These are phyloP conservation scores for Oryza australiensis DNA, from an alignment of 176 grass and related monocot genomes.

Conservation along the genomic window DNA sequence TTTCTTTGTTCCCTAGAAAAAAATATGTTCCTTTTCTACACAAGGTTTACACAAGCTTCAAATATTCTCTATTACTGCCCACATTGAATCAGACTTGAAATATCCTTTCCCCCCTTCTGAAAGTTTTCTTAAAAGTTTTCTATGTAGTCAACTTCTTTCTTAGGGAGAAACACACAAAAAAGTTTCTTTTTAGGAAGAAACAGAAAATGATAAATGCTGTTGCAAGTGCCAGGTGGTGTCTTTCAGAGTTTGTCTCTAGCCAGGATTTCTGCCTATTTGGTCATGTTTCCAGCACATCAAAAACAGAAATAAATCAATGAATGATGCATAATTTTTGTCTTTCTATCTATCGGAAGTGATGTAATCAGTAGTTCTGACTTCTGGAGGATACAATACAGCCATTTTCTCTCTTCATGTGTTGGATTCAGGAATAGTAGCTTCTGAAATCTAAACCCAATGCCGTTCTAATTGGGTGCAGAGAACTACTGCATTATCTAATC, in stretches of 20 bases:
- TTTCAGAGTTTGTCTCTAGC: neutral
- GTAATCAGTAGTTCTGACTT: neutral
- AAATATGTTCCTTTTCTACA: no score
- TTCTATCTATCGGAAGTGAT: neutral
- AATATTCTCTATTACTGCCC: no score
- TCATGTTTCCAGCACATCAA: neutral
- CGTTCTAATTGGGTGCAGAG: neutral
- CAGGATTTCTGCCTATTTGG: neutral
- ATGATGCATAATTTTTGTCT: neutral
- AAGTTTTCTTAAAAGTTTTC: no score
- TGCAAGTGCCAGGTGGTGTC: conserved; percentile 1
- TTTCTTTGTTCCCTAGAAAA: neutral
- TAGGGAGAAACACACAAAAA: neutral
- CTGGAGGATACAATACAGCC: neutral
- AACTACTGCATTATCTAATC: conserved; percentile 12
- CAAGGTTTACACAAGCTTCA: no score
- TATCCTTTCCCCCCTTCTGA: no score
- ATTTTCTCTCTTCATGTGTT: neutral
- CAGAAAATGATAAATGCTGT: neutral
- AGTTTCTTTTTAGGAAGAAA: neutral
- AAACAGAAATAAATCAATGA: neutral
- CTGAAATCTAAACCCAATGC: neutral
- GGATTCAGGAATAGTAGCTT: neutral
- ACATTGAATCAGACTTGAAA: no score
- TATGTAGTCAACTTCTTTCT: no score